phyloP scores from a whole-genome alignment of 2,329 filamentous ascomycete genomes.

The Aureobasidium uvarum region DNA sequence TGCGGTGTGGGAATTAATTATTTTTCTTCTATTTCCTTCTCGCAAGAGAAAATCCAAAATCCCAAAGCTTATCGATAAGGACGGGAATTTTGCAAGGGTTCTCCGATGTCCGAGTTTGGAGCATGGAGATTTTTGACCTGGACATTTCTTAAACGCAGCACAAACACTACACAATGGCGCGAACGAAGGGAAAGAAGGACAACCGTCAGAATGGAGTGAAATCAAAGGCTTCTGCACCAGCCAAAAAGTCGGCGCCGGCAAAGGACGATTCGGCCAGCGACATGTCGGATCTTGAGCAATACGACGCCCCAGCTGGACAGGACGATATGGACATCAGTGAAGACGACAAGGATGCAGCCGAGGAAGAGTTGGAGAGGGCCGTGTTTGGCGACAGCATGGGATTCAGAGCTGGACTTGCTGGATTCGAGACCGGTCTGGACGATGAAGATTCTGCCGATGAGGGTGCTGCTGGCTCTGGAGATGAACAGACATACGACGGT shows the following conservation, averaged over 20 bases:
- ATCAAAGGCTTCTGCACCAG: constrained; percentile 5
- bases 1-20: background rate
- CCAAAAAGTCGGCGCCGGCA: background rate
- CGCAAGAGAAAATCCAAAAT: background rate
- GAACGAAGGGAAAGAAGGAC: constrained; percentile 20
- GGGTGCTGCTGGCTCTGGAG: constrained; percentile 29
- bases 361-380: constrained; percentile 72
- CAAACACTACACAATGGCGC: constrained; percentile 17
- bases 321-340: constrained; percentile 31
- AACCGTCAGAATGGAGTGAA: constrained; percentile 7
- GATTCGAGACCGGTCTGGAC: constrained; percentile 50
- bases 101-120: constrained; percentile 21
- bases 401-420: constrained; percentile 72
- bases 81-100: constrained; percentile 15
- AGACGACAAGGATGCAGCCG: constrained; percentile 71
- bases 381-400: constrained; percentile 85
- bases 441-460: constrained; percentile 42
- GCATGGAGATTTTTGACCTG: constrained; percentile 18
- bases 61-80: constrained; percentile 25
- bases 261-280: constrained; percentile 24
- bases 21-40: background rate
- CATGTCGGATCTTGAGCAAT: constrained; percentile 23
- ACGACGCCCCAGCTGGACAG: constrained; percentile 21
- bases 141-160: background rate
- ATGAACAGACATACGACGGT: constrained; percentile 51